Percentiles rank a stretch among this genome's conserved stretches.
Evolutionary conservation across 805 yeast genomes (phyloP).

Genomic region (Saccharomycopsis malanga): DNA sequence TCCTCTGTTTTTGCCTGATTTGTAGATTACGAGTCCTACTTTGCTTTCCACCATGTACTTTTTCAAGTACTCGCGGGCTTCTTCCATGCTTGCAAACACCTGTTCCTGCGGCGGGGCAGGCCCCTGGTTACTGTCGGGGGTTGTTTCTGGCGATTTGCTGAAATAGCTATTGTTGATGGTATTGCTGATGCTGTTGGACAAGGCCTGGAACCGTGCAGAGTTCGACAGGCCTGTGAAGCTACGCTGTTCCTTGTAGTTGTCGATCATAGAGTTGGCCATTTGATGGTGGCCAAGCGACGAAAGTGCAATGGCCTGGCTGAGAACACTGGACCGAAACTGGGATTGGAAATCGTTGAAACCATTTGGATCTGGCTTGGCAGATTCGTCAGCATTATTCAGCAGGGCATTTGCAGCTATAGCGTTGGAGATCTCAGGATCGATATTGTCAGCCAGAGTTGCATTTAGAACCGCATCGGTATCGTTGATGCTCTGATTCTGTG

Average conservation of each 20-base stretch:
- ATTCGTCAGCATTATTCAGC: background rate
- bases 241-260: background rate
- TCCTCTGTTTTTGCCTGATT: conserved; percentile 22
- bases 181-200: background rate
- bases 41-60: conserved; percentile 14
- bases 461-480: background rate
- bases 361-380: background rate
- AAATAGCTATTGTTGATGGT: background rate
- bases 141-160: background rate
- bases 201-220: background rate
- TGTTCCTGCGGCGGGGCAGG: conserved; percentile 18
- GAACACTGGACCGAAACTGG: conserved; percentile 1
- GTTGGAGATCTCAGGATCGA: conserved; percentile 19
- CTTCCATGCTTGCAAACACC: conserved; percentile 17
- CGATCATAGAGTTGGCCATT: background rate
- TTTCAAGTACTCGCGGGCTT: conserved; percentile 19
- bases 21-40: conserved; percentile 21
- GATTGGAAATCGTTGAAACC: background rate
- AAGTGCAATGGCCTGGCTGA: conserved; percentile 14
- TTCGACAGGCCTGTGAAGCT: background rate
- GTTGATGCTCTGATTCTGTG: background rate
- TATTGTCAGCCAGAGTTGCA: conserved; percentile 8
- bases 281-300: conserved; percentile 8
- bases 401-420: background rate
- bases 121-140: background rate